A percentile compares a stretch with the other conserved stretches of the same genome.
Evolutionary conservation across 495 filamentous ascomycete species (phyloP).

Genomic region (Penicillium crystallinum): DNA sequence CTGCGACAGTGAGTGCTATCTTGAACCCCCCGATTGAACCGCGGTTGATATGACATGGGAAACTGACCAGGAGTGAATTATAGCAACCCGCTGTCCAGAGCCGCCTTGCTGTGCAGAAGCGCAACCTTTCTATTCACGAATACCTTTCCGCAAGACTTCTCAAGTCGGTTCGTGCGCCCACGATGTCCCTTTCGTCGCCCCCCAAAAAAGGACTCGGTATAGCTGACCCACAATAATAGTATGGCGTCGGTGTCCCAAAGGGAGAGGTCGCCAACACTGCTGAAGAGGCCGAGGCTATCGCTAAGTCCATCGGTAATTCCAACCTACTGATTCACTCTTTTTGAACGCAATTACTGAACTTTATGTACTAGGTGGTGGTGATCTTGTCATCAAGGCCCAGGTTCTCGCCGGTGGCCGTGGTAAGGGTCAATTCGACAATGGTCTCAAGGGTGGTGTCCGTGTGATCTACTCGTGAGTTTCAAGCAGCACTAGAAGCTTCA

Average conservation of each 20-base stretch:
- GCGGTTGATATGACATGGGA: constrained; percentile 6
- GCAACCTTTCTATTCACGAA: constrained; percentile 93
- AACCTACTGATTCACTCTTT: not conserved
- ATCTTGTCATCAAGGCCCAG: constrained; percentile 99
- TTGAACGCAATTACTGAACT: constrained; percentile 19
- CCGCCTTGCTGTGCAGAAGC: constrained; percentile 58
- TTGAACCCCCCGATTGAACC: constrained; percentile 4
- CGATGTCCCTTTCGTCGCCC: constrained; percentile 17
- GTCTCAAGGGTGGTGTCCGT: constrained; percentile 95
- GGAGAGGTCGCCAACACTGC: constrained; percentile 77
- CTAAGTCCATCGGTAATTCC: constrained; percentile 71
- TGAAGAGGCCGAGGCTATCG: constrained; percentile 85
- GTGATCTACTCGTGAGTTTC: constrained; percentile 86
- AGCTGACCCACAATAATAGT: constrained; percentile 49
- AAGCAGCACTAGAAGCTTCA: not conserved
- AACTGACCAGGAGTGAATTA: constrained; percentile 18
- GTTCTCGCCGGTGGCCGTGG: constrained; percentile 95
- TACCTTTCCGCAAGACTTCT: constrained; percentile 90
- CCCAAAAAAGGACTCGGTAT: constrained; percentile 5
- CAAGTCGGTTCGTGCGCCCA: constrained; percentile 59
- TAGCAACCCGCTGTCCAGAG: constrained; percentile 48
- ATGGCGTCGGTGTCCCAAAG: constrained; percentile 88
- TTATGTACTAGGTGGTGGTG: constrained; percentile 61
- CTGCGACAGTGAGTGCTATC: constrained; percentile 50
- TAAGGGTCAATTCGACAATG: constrained; percentile 96